Evolutionary conservation across 2,329 filamentous ascomycete genomes (phyloP), one percentile per base, ranked within the genome.

Genomic region (Sclerotinia nivalis): DNA sequence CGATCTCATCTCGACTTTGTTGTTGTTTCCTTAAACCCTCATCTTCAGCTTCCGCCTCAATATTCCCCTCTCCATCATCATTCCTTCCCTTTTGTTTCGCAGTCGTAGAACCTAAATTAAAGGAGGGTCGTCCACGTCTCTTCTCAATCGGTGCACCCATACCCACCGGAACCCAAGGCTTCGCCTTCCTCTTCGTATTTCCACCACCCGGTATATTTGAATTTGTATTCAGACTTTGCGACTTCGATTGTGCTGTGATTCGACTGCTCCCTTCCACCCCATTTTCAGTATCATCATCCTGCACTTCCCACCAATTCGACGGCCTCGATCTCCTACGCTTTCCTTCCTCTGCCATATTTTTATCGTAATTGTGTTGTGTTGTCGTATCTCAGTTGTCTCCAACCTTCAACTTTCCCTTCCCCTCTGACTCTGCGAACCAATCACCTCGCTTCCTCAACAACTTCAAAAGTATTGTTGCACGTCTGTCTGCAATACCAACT

Each of bases 291-390:
- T 25, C 54, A 34, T 43, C 40, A n/a, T n/a, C 58, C 10, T 34
- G 43, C 13, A 71, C 74, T 54, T 71, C 74, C 76, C 76, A 78
- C 74, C 73, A 77, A 9, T 75, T 72, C 58, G 74, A 75, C 13
- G 76, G 76, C 22, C 72, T 71, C 12, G 71, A 73, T n/a, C 76
- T 74, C 59, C 75, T 73, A 50, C 76, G 72, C 59, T 77, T 77
- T 52, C 34, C 31, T 40, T 40, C 31, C 18, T 65, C 61, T 52
- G 61, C 47, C 61, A 65, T 54, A 73, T 68, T 25, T 65, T 18
- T 73, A 56, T 66, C 25, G 55, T 47, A 37, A 45, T 20, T n/a
- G n/a, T 62, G 10, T 37, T 66, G 7, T 43, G n/a, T 52, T 25
- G 47, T 52, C n/a, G 15, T 52, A 43, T 52, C 47, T 9, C 40